Evolutionary conservation across 2,329 filamentous ascomycete species (phyloP), one percentile per base, ranked within the genome.

Genomic region (Trichoderma sp.): DNA sequence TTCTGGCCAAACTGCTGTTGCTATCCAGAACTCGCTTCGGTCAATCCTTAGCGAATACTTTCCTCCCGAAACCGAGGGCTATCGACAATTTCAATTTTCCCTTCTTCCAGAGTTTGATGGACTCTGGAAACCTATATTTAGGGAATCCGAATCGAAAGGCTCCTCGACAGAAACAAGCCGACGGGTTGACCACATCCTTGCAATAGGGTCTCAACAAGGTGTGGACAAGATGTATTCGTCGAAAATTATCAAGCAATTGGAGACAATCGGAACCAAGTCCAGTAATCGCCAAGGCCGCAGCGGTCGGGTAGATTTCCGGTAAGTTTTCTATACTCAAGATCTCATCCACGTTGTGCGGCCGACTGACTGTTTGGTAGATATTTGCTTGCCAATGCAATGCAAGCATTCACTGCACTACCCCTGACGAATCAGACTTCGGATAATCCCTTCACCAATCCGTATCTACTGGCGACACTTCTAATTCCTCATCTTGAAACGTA

Each of bases 401-500:
- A 89, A 75, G 80, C 83, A 0, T 86, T 85, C 71, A 86, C 84
- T 5, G 80, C 84, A 1, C 86, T 86, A 69, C 82, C 83, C 1
- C 76, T 86, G 8, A 75, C 82, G 4, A 83, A 83, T 67, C 85
- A 87, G 70, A 82, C 81, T 4, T 81, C 83, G 37, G 83, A 85
- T 68, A 87, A 87, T 72, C 87, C 86, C 0, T 86, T 88, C 70
- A 80, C 81, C 19, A 85, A 87, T 72, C 82, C 86, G 1, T 79
- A 83, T 27, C 79, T 87, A 19, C 81, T 90, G 2, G 88, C 88
- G 2, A 84, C 85, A 0, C 80, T 89, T 2, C 82, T 90, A 27
- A 80, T 90, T 49, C 86, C 88, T 1, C 86, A 89, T 70, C 80
- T 91, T 1, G 88, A 90, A 73, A 84, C 84, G 0, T 90, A 88